Percentiles rank a stretch among this genome's conserved stretches.
Evolutionary conservation across 2,329 filamentous ascomycete genomes (phyloP).

Genomic region (Paraconiothyrium sp.): DNA sequence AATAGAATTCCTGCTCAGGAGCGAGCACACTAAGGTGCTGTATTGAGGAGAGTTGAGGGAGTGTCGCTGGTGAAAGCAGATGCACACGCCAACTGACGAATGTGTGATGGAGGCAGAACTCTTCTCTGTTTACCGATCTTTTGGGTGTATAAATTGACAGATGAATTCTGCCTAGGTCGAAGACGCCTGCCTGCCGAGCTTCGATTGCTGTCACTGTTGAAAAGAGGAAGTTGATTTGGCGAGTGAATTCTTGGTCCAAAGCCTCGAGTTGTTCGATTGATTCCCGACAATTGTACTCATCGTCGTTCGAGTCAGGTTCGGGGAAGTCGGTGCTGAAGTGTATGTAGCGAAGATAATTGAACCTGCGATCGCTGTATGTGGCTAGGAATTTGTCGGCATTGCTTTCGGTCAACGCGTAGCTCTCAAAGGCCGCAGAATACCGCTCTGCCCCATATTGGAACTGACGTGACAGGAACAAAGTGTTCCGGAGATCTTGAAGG

Average conservation of each 20-base stretch:
- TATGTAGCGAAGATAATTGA: not conserved
- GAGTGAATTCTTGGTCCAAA: not conserved
- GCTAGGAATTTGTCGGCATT: not conserved
- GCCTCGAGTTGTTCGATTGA: not conserved
- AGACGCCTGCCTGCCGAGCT: not conserved
- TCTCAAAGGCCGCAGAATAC: not conserved
- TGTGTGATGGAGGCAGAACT: not conserved
- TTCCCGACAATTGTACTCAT: not conserved
- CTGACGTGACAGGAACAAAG: not conserved
- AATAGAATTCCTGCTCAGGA: not conserved
- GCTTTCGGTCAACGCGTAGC: not conserved
- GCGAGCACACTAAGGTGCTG: not conserved
- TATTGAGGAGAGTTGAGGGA: not conserved
- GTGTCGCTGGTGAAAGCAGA: not conserved
- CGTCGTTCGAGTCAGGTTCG: not conserved
- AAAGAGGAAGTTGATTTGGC: not conserved
- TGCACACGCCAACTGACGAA: not conserved
- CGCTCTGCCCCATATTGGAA: slow-evolving; percentile 5
- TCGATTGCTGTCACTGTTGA: not conserved
- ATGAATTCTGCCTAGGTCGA: not conserved
- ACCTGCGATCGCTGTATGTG: not conserved
- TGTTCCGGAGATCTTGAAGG: slow-evolving; percentile 2
- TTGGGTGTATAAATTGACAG: not conserved
- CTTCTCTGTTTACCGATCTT: not conserved
- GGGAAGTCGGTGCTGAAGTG: not conserved